Conservation (phyloP, 2,329 filamentous ascomycete genomes). For the Ascochyta koolunga region DNA sequence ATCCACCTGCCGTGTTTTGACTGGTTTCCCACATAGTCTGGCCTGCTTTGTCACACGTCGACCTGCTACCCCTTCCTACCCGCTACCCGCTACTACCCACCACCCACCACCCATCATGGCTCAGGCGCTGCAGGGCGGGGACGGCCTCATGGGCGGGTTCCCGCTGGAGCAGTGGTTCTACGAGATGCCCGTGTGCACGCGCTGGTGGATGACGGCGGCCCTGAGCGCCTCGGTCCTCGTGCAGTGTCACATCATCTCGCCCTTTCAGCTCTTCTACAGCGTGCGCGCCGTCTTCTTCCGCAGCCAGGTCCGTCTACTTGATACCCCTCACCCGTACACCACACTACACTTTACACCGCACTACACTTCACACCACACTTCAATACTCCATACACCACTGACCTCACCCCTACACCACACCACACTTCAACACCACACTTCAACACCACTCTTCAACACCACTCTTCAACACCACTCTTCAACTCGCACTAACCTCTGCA, state of each 20-base stretch:
- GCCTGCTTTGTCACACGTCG: neutral
- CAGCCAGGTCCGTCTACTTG: constrained; percentile 72
- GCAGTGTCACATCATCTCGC: constrained; percentile 89
- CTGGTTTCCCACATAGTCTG: no score
- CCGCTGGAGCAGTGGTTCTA: constrained; percentile 98
- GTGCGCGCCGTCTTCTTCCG: constrained; percentile 90
- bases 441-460: no score
- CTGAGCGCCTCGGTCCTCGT: constrained; percentile 86
- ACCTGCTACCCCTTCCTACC: neutral
- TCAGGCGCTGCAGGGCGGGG: constrained; percentile 51
- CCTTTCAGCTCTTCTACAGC: constrained; percentile 97
- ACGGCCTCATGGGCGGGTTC: constrained; percentile 60
- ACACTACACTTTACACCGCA: no score
- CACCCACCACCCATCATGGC: constrained; percentile 48
- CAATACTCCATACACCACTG: no score
- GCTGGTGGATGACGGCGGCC: constrained; percentile 96
- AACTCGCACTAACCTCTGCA: constrained; percentile 44
- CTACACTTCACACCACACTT: no score
- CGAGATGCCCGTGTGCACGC: constrained; percentile 95
- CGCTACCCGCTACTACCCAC: neutral
- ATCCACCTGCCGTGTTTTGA: no score
- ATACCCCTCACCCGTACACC: no score
- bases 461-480: no score
- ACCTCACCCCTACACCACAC: no score
- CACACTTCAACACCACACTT: no score